Percentiles rank a stretch among this genome's conserved stretches.
Evolutionary conservation across 495 filamentous ascomycete species (phyloP).

Genomic region (Darksidea phi): DNA sequence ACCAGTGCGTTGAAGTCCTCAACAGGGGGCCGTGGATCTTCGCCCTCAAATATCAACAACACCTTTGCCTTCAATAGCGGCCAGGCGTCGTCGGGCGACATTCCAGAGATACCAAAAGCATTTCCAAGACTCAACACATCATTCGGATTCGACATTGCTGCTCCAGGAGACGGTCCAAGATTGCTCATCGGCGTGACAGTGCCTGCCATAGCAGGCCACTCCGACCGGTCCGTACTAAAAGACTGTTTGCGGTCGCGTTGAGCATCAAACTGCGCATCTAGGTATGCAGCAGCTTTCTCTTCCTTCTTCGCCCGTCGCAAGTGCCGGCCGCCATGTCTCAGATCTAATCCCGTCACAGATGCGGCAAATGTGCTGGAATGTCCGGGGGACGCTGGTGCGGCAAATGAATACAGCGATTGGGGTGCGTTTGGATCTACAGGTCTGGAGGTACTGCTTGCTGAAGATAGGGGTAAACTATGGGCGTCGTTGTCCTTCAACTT

Average conservation of each 20-base stretch:
- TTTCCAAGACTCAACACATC: constrained; percentile 32
- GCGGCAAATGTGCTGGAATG: constrained; percentile 68
- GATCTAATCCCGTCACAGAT: constrained; percentile 76
- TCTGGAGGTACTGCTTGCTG: constrained; percentile 83
- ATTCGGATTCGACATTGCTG: constrained; percentile 13
- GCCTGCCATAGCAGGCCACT: constrained; percentile 30
- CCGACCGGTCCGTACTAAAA: constrained; percentile 40
- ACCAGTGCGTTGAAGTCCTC: constrained; percentile 94
- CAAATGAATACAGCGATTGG: constrained; percentile 79
- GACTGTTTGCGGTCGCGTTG: constrained; percentile 37
- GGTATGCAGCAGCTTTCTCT: constrained; percentile 58
- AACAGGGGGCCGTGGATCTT: constrained; percentile 82
- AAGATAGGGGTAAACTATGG: constrained; percentile 78
- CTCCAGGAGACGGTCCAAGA: constrained; percentile 34
- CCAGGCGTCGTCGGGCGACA: constrained; percentile 92
- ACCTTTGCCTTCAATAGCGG: constrained; percentile 86
- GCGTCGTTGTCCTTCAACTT: constrained; percentile 80
- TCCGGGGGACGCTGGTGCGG: constrained; percentile 64
- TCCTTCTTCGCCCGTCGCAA: constrained; percentile 89
- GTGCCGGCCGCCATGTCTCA: constrained; percentile 79
- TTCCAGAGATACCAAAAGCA: constrained; percentile 69
- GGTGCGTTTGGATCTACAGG: constrained; percentile 82
- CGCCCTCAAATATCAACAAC: constrained; percentile 89
- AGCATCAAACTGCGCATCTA: constrained; percentile 43
- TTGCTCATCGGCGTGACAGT: constrained; percentile 13